Evolutionary conservation across 768 basidiomycete species (phyloP), one percentile per base, ranked within the genome.

Genomic region (Termitomyces heimii): DNA sequence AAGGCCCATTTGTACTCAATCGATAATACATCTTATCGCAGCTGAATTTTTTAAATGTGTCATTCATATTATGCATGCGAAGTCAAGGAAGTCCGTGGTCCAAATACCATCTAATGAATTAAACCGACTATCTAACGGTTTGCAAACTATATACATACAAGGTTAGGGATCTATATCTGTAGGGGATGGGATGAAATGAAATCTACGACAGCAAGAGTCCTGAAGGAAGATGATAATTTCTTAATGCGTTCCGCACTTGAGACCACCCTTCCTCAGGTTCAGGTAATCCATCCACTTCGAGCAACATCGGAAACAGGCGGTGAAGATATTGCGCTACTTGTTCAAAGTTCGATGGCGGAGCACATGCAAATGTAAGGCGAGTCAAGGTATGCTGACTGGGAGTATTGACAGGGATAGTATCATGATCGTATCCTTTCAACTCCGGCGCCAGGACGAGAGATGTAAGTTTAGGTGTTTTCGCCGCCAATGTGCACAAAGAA

Each of bases 261-360:
- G 26, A 45, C 74, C 75, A 71, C 31, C 66, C 65, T 47, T 70
- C 67, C 48, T 66, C 70, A 28, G 72, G 60, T 42, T 68, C 70
- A 26, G 62, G 66, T 56, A 71, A 71, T 7, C 75, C 73, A 12
- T 73, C 73, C 14, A 78, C 61, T 24, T 69, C 62, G 44, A 51
- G 37, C 53, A 81, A 60, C 9, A 61, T 69, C 20, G 79, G 77
- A 47, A 81, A 80, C n/a, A 77, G 48, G 18, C 53, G 57, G 18
- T 66, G 64, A 14, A 80, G 67, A 53, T 67, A 66, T 1, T 40
- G 56, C 8, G 72, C 73, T 45, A 74, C 45, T 35, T 57, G 54
- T 0, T 59, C 10, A 26, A 67, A 60, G 47, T 77, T 63, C 12
- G 72, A 66, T 22, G 64, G 61, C 3, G 65, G 65, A 32, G 67